Base-by-base conservation (phyloP, 495 filamentous ascomycete genomes). In the Aspergillus haitiensis region DNA sequence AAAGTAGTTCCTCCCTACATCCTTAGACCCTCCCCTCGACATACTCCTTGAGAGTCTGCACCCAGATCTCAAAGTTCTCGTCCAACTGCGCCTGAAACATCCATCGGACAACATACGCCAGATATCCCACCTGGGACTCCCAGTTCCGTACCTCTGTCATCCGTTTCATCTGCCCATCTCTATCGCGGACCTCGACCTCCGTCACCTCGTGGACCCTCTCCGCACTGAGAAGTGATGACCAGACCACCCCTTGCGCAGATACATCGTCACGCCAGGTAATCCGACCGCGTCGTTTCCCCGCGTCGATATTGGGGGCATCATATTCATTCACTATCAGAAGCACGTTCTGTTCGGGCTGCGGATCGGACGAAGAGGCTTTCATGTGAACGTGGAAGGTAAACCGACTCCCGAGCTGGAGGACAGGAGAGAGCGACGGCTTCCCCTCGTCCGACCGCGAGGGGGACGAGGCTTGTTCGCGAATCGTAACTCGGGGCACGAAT, bases 321-420 rank as follows among this genome's bases (percentile, higher is more conserved):
- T 58, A 68, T 47, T 76, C 73, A 0, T 68, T 70, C 1, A 80
- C 64, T 5, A 64, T 39, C 11, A 71, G 52, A 10, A 52, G 32
- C 7, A 67, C 62, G 47, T 74, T 68, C 12, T 65, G 63, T 11
- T 62, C 59, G 7, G 64, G 59, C 18, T 74, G 67, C 7, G 71
- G 67, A n/a, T 70, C 67, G 6, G 64, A 37, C 3, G 71, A 67
- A 7, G 62, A 58, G 7, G 75, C 63, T 37, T 78, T 68, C 76
- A 80, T 78, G 55, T 73, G 68, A 31, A 77, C 76, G 47, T 78
- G 73, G 56, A 79, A 74, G 27, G 70, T 80, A 45, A 79, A 60
- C 50, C 53, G 61, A 3, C 76, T 78, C 13, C 69, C 75, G 0
- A 49, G 51, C 56, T 73, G 72, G 0, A 79, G 64, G n/a, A 69